Evolutionary conservation across 1,284 basidiomycete genomes (phyloP).

Genomic region (Melanopsichium pennsylvanicum): DNA sequence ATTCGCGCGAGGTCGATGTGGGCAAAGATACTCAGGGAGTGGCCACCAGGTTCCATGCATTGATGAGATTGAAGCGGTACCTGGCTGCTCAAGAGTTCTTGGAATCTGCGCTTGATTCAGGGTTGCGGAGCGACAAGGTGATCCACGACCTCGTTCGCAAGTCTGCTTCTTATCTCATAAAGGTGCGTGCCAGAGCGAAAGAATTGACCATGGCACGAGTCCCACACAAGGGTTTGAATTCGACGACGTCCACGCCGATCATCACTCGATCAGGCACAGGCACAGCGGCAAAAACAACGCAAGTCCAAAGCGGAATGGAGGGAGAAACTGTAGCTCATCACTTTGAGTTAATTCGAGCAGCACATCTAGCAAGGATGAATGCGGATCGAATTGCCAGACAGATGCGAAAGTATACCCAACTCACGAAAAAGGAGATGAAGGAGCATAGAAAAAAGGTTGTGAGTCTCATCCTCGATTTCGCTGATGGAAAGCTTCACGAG

Average conservation of each 20-base stretch:
- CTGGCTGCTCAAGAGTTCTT: constrained; percentile 40
- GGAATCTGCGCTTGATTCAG: constrained; percentile 18
- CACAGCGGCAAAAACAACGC: too few species aligned
- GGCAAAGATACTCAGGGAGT: constrained; percentile 16
- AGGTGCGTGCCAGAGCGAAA: constrained; percentile 1
- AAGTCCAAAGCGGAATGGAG: too few species aligned
- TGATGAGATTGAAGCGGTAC: constrained; percentile 21
- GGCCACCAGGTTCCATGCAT: constrained; percentile 28
- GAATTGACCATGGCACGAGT: too few species aligned
- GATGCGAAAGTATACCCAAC: not conserved
- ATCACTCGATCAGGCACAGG: too few species aligned
- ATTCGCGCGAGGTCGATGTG: constrained; percentile 19
- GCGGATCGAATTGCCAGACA: constrained; percentile 2
- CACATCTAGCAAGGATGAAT: constrained; percentile 1
- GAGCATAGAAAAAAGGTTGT: constrained; percentile 25
- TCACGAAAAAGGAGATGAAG: constrained; percentile 9
- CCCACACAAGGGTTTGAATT: too few species aligned
- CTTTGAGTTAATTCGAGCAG: constrained; percentile 13
- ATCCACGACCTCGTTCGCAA: constrained; percentile 17
- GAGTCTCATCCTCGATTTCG: constrained; percentile 25
- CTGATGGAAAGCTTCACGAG: constrained; percentile 25
- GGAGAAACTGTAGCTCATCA: too few species aligned
- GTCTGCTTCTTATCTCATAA: constrained; percentile 19
- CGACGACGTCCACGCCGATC: too few species aligned
- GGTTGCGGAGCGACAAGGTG: constrained; percentile 24